A percentile compares a stretch with the other conserved stretches of the same genome.
phyloP scores from a whole-genome alignment of 495 filamentous ascomycete genomes.

The Penicillium pancosmium region DNA sequence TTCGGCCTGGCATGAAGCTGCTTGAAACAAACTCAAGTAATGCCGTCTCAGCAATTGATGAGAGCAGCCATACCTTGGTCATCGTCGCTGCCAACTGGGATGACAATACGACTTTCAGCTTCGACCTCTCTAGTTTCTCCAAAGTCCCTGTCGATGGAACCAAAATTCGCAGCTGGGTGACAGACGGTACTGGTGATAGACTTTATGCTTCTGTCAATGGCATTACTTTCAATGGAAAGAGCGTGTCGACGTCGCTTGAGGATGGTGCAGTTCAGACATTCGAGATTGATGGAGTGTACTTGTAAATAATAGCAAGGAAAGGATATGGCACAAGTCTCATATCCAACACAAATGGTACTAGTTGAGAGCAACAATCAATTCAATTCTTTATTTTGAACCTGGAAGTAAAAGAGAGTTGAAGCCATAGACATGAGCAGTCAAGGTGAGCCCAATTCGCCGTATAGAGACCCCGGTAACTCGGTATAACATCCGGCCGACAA shows the following conservation, averaged over 20 bases:
- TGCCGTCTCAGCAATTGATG: constrained; percentile 11
- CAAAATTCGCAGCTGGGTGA: constrained; percentile 12
- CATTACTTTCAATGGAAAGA: constrained; percentile 2
- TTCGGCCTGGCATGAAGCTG: constrained; percentile 18
- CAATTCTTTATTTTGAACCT: too few relatives aligned
- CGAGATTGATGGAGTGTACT: constrained; percentile 11
- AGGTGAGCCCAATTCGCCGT: background rate
- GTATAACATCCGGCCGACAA: background rate
- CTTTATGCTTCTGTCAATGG: constrained; percentile 9
- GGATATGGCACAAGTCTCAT: too few relatives aligned
- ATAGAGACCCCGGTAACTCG: background rate
- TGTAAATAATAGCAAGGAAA: background rate
- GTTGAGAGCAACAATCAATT: too few relatives aligned
- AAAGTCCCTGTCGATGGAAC: constrained; percentile 11
- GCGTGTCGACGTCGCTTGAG: constrained; percentile 10
- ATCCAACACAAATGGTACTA: too few relatives aligned
- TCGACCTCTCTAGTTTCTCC: constrained; percentile 16
- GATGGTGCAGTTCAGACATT: constrained; percentile 18
- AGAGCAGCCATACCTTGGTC: constrained; percentile 11
- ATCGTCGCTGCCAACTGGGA: constrained; percentile 22
- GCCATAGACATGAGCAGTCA: too few relatives aligned
- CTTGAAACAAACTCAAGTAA: constrained; percentile 14
- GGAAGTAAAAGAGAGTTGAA: too few relatives aligned
- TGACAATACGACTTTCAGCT: constrained; percentile 8
- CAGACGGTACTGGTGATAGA: constrained; percentile 8